Conservation (phyloP, 768 basidiomycete genomes). For the Russula foetens region DNA sequence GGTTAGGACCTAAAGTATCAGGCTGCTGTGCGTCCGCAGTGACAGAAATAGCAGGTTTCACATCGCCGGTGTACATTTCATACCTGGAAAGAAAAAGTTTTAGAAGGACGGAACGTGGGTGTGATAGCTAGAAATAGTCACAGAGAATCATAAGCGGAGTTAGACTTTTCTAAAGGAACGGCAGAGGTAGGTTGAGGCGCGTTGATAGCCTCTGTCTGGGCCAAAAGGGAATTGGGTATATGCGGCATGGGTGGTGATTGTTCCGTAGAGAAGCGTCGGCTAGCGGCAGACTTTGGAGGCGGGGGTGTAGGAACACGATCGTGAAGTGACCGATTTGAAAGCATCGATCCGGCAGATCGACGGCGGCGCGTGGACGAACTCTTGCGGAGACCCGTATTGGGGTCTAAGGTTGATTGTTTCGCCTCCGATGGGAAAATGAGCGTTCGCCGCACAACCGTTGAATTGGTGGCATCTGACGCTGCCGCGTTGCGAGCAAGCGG, state of each 20-base stretch:
- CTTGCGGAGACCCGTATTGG: slow-evolving; percentile 25
- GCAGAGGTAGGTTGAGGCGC: slow-evolving; percentile 32
- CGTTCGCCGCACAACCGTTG: slow-evolving; percentile 62
- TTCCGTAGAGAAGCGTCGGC: slow-evolving; percentile 59
- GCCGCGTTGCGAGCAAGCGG: not conserved
- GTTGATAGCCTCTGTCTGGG: slow-evolving; percentile 30
- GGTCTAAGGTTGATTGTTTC: slow-evolving; percentile 46
- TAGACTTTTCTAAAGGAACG: slow-evolving; percentile 52
- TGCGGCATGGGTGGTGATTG: slow-evolving; percentile 63
- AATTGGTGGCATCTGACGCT: slow-evolving; percentile 13
- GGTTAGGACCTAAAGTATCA: slow-evolving; percentile 22
- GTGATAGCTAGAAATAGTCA: slow-evolving; percentile 34
- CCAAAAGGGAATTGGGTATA: slow-evolving; percentile 43
- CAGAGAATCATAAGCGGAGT: slow-evolving; percentile 71
- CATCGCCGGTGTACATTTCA: slow-evolving; percentile 71
- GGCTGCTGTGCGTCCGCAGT: slow-evolving; percentile 30
- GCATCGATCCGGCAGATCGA: slow-evolving; percentile 45
- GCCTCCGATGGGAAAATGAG: slow-evolving; percentile 71
- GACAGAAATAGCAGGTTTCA: slow-evolving; percentile 28
- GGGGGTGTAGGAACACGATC: slow-evolving; percentile 85
- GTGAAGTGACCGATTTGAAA: slow-evolving; percentile 66
- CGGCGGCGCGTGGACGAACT: slow-evolving; percentile 40
- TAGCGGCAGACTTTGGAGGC: slow-evolving; percentile 49
- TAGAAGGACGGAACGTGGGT: slow-evolving; percentile 8
- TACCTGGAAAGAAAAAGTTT: slow-evolving; percentile 40